Base-by-base conservation (phyloP, 2,329 filamentous ascomycete species). In the Neophaeococcomyces aloes region DNA sequence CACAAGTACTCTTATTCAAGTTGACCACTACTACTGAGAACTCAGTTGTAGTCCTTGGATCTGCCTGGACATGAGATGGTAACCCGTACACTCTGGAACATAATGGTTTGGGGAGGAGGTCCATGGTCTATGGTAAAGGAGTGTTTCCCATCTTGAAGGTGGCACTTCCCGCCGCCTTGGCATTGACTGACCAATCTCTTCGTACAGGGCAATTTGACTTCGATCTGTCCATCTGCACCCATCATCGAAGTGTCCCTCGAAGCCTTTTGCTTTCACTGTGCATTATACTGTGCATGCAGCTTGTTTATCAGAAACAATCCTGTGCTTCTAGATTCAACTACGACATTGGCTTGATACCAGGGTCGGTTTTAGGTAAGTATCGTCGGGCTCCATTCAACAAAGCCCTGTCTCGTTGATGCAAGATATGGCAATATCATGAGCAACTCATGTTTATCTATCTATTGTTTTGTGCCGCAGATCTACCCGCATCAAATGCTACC, bases 131-230 rank as follows among this genome's bases (percentile, higher is more conserved):
- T n/a, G n/a, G n/a, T n/a, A n/a, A n/a, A n/a, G n/a, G n/a, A n/a
- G n/a, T n/a, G n/a, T n/a, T n/a, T n/a, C n/a, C n/a, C n/a, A n/a
- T 10, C 23, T 27, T 10, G 5, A 35, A 10, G 15, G 15, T 35
- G 32, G 32, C 15, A 35, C 7, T 17, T 17, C 32, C 32, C 8
- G 15, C 17, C 33, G 30, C 5, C 39, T 42, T 42, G 39, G 39
- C 39, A 35, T 25, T 21, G 18, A 11, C 38, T 41, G 38, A 41
- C 38, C 32, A 41, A 41, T 41, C 19, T 13, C 15, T 35, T 35
- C 39, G 18, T 34, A 8, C 23, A 27, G 32, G n/a, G 13, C 33
- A 23, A 32, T 34, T 42, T 27, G 21, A 27, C 23, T 42, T 42
- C 30, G 13, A 27, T 6, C 27, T 21, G 31, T 42, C 39, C 31